Percentiles rank a stretch among this genome's conserved stretches.
These are phyloP conservation scores for Phytophthora boehmeriae DNA, from an alignment of 352 stramenopile genomes.

Conservation along the genomic window DNA sequence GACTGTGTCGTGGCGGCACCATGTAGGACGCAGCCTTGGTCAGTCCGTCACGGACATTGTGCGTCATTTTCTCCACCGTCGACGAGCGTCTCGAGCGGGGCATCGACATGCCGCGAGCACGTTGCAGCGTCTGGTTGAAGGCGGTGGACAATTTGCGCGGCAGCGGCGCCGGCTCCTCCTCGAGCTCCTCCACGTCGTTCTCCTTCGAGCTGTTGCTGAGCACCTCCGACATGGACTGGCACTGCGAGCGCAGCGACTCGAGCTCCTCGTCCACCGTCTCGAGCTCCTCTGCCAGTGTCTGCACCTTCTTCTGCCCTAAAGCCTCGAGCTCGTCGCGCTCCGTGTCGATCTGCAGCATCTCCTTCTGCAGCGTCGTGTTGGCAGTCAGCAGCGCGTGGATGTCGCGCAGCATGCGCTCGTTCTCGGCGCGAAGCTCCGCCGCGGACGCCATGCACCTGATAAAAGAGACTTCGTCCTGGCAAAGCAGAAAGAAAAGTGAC, in stretches of 20 bases:
- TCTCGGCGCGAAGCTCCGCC: constrained; percentile 57
- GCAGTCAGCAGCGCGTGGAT: constrained; percentile 61
- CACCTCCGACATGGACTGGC: constrained; percentile 45
- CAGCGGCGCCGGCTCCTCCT: constrained; percentile 24
- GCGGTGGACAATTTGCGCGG: constrained; percentile 33
- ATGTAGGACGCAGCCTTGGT: constrained; percentile 44
- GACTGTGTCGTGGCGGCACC: constrained; percentile 15
- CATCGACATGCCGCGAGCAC: constrained; percentile 39
- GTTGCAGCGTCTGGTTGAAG: constrained; percentile 38
- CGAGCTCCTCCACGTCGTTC: constrained; percentile 29
- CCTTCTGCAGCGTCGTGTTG: constrained; percentile 72
- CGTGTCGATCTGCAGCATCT: constrained; percentile 55
- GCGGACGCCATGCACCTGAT: constrained; percentile 30
- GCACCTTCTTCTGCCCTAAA: constrained; percentile 43
- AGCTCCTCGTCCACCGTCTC: constrained; percentile 46
- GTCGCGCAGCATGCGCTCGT: constrained; percentile 55
- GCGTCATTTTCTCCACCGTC: constrained; percentile 33
- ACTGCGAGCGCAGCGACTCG: constrained; percentile 43
- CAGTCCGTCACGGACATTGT: constrained; percentile 15
- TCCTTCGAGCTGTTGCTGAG: constrained; percentile 28
- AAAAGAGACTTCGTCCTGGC: constrained; percentile 5
- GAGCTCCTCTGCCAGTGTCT: constrained; percentile 57
- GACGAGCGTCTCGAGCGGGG: constrained; percentile 31
- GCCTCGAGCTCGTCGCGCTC: constrained; percentile 52
- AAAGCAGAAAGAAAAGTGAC: constrained; percentile 13